Evolutionary conservation across 257 asterid genomes (phyloP), one percentile per base, ranked within the genome.

Genomic region (Perilla frutescens): DNA sequence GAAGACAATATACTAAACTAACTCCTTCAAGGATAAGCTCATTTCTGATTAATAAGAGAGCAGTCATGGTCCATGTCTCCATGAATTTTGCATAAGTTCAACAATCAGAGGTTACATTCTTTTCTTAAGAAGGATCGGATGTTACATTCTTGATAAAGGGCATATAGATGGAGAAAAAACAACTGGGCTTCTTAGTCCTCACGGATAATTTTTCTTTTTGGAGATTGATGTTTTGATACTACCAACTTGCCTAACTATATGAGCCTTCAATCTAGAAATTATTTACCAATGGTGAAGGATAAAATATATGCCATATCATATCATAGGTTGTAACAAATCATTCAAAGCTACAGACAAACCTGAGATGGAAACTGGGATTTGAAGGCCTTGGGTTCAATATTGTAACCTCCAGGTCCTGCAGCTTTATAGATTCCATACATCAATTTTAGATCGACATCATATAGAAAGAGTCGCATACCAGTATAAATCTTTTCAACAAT

Each of bases 401-500:
- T 90, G 79, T 83, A 88, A 69, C 99, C 99, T 49, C 99, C 99
- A 43, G 76, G 86, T 56, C 84, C 97, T 1, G 86, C 83, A 79
- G 99, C 98, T 87, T 87, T 91, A 59, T 86, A 91, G 74, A 94
- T 91, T 37, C 99, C 99, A 56, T 94, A 83, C 91, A 94, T 58
- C 89, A 94, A 81, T 78, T 88, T 94, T 66, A 81, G 74, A 77
- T 91, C 96, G 10, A 88, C 68, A 58, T 94, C 98, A 54, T 88
- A 94, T 13, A 94, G 66, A 69, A 94, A 94, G 20, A 94, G 88
- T 41, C 95, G 84, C 97, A 91, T 94, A 69, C 99, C 99, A 55
- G 84, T 81, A 78, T 90, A 91, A 78, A 94, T 82, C 83, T 88
- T 87, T 76, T 81, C 82, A 45, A 94, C 99, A 0, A 77, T 9